These are phyloP conservation scores for Tagetes patula DNA, from an alignment of 129 eudicot species.

Conservation along the genomic window DNA sequence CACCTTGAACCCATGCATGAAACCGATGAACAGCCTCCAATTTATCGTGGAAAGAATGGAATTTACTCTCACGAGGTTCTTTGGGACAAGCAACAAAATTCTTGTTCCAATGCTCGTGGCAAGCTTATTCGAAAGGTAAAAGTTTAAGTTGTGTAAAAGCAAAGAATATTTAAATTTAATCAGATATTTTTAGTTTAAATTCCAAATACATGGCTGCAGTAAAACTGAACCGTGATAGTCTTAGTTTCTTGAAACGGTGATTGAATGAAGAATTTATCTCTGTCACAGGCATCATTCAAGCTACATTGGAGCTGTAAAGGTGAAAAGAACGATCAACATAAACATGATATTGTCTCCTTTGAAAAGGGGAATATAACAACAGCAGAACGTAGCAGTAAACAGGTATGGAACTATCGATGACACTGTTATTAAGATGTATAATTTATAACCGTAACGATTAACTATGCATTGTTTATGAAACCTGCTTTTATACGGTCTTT, in stretches of 20 bases:
- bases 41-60: conserved; percentile 52
- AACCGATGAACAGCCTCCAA: conserved; percentile 37
- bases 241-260: conserved; percentile 6
- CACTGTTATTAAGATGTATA: conserved; percentile 7
- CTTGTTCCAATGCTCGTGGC: conserved; percentile 37
- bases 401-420: conserved; percentile 40
- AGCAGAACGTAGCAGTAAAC: conserved; percentile 95
- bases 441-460: not conserved
- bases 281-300: conserved; percentile 80
- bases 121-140: conserved; percentile 72
- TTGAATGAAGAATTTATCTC: not conserved
- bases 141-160: not conserved
- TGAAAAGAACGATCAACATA: conserved; percentile 81
- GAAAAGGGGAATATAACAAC: conserved; percentile 89
- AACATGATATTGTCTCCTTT: conserved; percentile 89
- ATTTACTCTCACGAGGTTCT: conserved; percentile 94
- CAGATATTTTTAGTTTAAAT: not conserved
- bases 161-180: not conserved
- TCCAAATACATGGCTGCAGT: not conserved
- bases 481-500: not conserved
- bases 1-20: conserved; percentile 29
- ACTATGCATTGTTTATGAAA: not conserved
- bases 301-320: conserved; percentile 87
- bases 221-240: not conserved
- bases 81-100: conserved; percentile 51